Evolutionary conservation across 345 rosid genomes (phyloP), one percentile per base, ranked within the genome.

Genomic region (Triadica sebifera): DNA sequence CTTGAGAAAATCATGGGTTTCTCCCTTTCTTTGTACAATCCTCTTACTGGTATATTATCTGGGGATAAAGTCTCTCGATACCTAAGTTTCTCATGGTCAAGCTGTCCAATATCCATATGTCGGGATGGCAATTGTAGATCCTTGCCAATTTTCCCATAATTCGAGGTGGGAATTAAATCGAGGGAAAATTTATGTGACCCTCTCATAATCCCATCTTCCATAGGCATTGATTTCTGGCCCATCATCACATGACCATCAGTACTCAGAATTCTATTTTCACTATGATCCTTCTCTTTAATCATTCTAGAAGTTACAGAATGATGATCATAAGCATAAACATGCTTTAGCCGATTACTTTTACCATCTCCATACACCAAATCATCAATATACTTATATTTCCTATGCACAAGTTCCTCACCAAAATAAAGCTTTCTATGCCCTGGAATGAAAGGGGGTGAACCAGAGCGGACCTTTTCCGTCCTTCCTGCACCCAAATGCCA

Each of bases 11-110:
- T 71, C 52, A 76, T 49, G 8, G 77, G 80, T 15, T 82, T 84
- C 37, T 84, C 82, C 68, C 72, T 80, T 61, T 76, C 80, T 74
- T 73, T 70, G 75, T 87, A 79, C 15, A 83, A 52, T 67, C 83
- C 80, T 69, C 59, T 72, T 43, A 55, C 53, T 34, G 56, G 55
- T 24, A 72, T 13, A 75, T 77, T 82, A 56, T 81, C 84, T 24
- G 81, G 75, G 59, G 75, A 75, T 56, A 76, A 46, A 65, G 84
- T 59, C 39, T 86, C 85, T 69, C 19, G 76, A 77, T 78, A 81
- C 56, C 64, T 72, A 76, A 67, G 64, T 61, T 78, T 83, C 55
- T 82, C 90, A 46, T 63, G 74, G 76, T 80, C 82, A 74, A 46
- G 50, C 39, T 56, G 80, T 47, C 58, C 64, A 41, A 82, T 60